Base-by-base conservation (phyloP, 2,329 filamentous ascomycete genomes). In the Triangularia setosa region DNA sequence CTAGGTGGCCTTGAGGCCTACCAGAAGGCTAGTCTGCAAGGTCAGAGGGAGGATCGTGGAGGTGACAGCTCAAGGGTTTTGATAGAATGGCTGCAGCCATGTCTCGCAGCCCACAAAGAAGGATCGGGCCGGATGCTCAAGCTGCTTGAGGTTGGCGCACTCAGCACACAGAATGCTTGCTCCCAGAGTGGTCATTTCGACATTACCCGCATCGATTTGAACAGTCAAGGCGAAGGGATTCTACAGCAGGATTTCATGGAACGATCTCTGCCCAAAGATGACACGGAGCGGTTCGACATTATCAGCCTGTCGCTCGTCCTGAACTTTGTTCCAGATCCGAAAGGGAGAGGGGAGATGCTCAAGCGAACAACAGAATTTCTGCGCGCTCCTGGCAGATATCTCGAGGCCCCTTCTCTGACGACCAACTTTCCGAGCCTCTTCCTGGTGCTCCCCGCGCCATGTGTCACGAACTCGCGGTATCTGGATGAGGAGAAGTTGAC, bases 241-340 rank as follows among this genome's bases (percentile, higher is more conserved):
- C 74, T 88, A 64, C 87, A 96, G 75, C 92, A 97, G 74, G 92
- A 99, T 75, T 98, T 99, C 73, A 97, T 99, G 93, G 79, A 92
- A 69, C 84, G 93, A 25, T 91, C 93, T 0, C 76, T 94, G 2
- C 94, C 94, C 0, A 74, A 73, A 4, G 75, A 82, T 23, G 79
- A 84, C 5, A 75, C 79, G 0, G 87, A 93, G 48, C 81, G 80
- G 23, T 98, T 98, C 74, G 92, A 99, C 74, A 86, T 98, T 60
- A 89, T 99, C 72, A 97, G 93, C 58, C 81, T 99, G 24, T 97
- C 93, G 8, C 80, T 99, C 61, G 95, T 99, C 4, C 82, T 99
- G 67, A 99, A 99, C 76, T 99, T 93, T 73, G 93, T 98, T 2
- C 91, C 94, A 0, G 88, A 93, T 69, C 84, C 92, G 2, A 78